Evolutionary conservation across 148 eudicot species (phyloP).

Genomic region (Talinum fruticosum): DNA sequence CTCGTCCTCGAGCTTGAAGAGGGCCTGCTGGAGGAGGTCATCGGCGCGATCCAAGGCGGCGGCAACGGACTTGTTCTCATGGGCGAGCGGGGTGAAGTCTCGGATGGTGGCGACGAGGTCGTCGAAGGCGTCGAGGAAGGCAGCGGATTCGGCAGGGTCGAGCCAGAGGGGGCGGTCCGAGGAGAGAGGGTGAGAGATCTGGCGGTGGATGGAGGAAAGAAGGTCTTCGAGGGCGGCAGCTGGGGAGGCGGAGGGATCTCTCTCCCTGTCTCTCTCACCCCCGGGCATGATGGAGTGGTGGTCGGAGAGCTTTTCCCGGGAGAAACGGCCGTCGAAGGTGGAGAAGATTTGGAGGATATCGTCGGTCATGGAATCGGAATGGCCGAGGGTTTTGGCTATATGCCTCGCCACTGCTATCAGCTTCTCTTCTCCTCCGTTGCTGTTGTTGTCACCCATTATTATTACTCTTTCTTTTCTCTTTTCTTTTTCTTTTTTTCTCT

Average conservation of each 20-base stretch:
- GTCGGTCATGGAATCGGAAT: conserved; percentile 81
- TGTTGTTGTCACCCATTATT: conserved; percentile 32
- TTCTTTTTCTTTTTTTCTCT: neutral
- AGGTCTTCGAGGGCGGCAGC: conserved; percentile 34
- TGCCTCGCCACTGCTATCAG: conserved; percentile 89
- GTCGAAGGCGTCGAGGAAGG: conserved; percentile 61
- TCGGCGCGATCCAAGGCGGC: conserved; percentile 56
- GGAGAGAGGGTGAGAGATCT: conserved; percentile 49
- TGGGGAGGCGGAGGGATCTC: neutral
- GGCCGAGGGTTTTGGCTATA: conserved; percentile 87
- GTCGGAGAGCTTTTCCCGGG: conserved; percentile 59
- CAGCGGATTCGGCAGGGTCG: conserved; percentile 45
- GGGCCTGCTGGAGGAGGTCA: conserved; percentile 59
- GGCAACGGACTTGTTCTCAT: conserved; percentile 41
- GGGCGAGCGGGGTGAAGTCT: conserved; percentile 49
- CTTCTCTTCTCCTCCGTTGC: conserved; percentile 92
- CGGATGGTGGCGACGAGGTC: conserved; percentile 44
- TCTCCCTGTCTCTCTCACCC: conserved; percentile 1
- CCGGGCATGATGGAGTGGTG: conserved; percentile 23
- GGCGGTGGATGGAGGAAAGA: conserved; percentile 46
- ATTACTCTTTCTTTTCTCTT: neutral
- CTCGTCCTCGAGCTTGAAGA: conserved; percentile 74
- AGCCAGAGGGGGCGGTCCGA: conserved; percentile 68
- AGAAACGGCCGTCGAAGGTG: conserved; percentile 74
- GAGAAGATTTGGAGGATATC: conserved; percentile 93